Conservation (phyloP, 495 filamentous ascomycete genomes). For the Talaromyces trachyspermus region DNA sequence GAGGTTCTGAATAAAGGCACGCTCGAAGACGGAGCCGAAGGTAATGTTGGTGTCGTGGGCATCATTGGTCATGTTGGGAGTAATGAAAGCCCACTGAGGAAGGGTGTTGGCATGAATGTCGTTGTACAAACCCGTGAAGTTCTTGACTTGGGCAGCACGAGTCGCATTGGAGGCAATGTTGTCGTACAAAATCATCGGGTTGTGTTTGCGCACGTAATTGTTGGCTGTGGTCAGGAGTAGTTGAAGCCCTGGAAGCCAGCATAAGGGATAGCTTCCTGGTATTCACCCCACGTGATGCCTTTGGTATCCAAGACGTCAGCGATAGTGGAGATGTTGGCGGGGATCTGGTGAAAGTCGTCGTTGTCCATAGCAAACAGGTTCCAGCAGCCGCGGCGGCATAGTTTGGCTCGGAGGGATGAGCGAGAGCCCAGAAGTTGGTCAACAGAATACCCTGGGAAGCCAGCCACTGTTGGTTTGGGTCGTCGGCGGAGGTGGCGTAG, state of each 20-base stretch:
- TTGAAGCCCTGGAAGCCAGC: conserved; percentile 56
- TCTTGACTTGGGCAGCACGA: conserved; percentile 57
- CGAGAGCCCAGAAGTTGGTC: conserved; percentile 55
- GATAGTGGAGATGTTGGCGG: conserved; percentile 57
- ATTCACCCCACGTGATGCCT: conserved; percentile 60
- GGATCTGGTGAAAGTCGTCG: conserved; percentile 51
- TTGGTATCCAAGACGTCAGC: conserved; percentile 64
- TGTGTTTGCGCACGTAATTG: conserved; percentile 75
- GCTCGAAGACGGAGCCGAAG: conserved; percentile 50
- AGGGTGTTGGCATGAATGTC: conserved; percentile 51
- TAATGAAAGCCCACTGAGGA: conserved; percentile 69
- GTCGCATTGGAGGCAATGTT: conserved; percentile 46
- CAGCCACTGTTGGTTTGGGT: conserved; percentile 48
- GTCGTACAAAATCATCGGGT: conserved; percentile 55
- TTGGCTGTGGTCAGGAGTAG: conserved; percentile 42
- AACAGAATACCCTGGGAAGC: conserved; percentile 56
- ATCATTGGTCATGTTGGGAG: conserved; percentile 70
- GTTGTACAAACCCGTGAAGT: conserved; percentile 53
- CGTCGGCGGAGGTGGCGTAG: conserved; percentile 41
- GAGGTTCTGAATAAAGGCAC: conserved; percentile 53
- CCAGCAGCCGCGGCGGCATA: conserved; percentile 57
- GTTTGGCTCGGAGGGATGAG: conserved; percentile 67
- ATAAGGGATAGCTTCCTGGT: conserved; percentile 64
- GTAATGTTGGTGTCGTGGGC: conserved; percentile 63
- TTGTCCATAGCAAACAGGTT: conserved; percentile 65